Conservation (phyloP, 225 moss, liverwort and hornwort genomes). For the Pleurozium schreberi region DNA sequence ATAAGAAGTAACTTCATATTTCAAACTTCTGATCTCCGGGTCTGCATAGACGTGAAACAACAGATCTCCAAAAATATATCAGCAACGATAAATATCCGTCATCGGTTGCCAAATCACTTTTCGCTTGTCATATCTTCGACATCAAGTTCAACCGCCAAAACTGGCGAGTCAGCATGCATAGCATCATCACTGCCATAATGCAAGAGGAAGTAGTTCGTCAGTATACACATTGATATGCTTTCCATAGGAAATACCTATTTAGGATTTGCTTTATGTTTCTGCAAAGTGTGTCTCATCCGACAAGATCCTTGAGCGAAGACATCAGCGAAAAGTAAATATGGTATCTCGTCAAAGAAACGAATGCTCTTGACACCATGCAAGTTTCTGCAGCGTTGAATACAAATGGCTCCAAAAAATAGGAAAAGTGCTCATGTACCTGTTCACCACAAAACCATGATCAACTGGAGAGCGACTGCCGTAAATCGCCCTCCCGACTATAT, state of each 20-base stretch:
- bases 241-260: neutral
- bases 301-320: neutral
- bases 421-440: conserved; percentile 35
- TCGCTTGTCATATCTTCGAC: conserved; percentile 77
- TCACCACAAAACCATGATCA: conserved; percentile 90
- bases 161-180: conserved; percentile 86
- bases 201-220: neutral
- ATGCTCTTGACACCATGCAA: neutral
- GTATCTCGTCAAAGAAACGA: neutral
- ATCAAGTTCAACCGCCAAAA: conserved; percentile 84
- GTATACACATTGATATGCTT: neutral
- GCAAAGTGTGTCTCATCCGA: neutral
- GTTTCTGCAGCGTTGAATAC: neutral
- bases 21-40: neutral
- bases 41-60: neutral
- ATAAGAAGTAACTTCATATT: neutral
- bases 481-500: conserved; percentile 77
- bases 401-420: neutral
- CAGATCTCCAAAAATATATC: neutral
- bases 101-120: conserved; percentile 13
- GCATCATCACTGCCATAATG: conserved; percentile 64
- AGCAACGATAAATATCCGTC: neutral
- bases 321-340: neutral
- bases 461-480: conserved; percentile 74
- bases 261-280: neutral